These are phyloP conservation scores for Pulveroboletus sp. DNA, from an alignment of 768 basidiomycete species.

Conservation along the genomic window DNA sequence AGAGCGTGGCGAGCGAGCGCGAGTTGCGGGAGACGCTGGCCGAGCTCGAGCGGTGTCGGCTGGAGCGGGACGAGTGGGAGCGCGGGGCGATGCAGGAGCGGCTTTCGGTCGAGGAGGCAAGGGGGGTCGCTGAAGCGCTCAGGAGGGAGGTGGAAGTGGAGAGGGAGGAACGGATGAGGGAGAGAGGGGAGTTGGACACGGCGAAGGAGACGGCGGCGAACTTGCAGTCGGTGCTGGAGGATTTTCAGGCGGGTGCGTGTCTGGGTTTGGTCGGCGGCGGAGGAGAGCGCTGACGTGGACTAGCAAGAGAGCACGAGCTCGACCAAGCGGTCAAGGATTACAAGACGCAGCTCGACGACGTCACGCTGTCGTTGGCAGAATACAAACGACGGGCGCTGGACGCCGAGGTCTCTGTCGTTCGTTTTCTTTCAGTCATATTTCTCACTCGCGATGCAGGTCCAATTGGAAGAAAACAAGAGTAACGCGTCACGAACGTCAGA, in stretches of 20 bases:
- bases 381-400: conserved; percentile 83
- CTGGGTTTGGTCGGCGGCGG: background rate
- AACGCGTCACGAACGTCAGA: conserved; percentile 64
- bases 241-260: conserved; percentile 85
- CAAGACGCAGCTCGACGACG: conserved; percentile 64
- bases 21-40: conserved; percentile 77
- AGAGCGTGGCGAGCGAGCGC: conserved; percentile 65
- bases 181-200: conserved; percentile 52
- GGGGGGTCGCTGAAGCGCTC: conserved; percentile 50
- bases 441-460: conserved; percentile 43
- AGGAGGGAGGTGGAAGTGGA: conserved; percentile 67
- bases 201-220: conserved; percentile 77
- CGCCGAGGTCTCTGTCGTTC: conserved; percentile 64
- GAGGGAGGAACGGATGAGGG: conserved; percentile 53
- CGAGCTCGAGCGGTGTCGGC: conserved; percentile 82
- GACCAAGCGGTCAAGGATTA: conserved; percentile 78
- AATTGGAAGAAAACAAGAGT: conserved; percentile 68
- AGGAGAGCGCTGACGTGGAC: conserved; percentile 2
- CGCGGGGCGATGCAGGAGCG: conserved; percentile 59
- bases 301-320: conserved; percentile 91
- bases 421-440: background rate
- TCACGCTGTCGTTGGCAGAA: conserved; percentile 79
- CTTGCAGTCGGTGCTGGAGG: conserved; percentile 88
- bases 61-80: conserved; percentile 79
- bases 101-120: conserved; percentile 65